Evolutionary conservation across 306 rosid genomes (phyloP).

Genomic region (Pyrus pyrifolia): DNA sequence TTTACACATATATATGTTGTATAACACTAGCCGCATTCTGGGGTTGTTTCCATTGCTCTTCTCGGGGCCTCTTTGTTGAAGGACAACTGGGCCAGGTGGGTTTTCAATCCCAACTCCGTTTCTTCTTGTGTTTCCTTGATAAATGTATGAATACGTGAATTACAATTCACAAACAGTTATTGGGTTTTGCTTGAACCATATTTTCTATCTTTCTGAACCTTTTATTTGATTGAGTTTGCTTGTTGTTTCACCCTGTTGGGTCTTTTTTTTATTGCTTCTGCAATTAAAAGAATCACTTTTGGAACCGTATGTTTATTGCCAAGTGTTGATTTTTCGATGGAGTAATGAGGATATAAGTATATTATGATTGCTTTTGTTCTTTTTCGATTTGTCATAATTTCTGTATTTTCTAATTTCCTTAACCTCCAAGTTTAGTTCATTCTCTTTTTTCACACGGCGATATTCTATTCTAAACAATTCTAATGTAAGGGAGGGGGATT

Average conservation of each 20-base stretch:
- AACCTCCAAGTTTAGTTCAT: background rate
- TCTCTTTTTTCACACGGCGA: background rate
- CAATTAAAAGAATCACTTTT: background rate
- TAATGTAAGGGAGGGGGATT: background rate
- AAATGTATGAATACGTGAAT: background rate
- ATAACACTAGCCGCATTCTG: constrained; percentile 17
- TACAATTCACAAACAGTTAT: background rate
- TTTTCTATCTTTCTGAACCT: background rate
- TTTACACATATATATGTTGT: background rate
- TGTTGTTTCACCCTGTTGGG: background rate
- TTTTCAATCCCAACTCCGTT: background rate
- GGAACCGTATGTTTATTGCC: background rate
- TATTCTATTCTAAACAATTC: background rate
- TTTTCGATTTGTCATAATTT: background rate
- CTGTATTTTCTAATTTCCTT: background rate
- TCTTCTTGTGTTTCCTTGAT: background rate
- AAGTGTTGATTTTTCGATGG: background rate
- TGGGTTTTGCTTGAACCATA: background rate
- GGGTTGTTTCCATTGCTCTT: constrained; percentile 9
- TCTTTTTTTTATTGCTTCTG: background rate
- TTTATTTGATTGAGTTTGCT: background rate
- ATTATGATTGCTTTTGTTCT: background rate
- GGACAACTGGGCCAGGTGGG: constrained; percentile 4
- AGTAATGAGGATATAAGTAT: background rate
- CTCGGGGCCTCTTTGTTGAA: constrained; percentile 7